phyloP scores from a whole-genome alignment of 306 rosid species.

The Lathyrus oleraceus region DNA sequence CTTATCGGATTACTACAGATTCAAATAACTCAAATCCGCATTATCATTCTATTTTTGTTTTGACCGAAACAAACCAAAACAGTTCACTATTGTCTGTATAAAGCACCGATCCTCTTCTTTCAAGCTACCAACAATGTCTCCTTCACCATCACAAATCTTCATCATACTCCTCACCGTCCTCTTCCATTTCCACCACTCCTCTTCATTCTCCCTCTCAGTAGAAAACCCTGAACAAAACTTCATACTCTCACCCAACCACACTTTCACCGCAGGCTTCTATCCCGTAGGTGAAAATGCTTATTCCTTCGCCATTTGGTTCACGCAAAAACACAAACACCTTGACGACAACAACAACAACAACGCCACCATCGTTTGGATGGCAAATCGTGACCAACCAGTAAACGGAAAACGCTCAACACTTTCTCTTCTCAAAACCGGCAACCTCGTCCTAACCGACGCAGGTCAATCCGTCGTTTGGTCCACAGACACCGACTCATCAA shows the following conservation, averaged over 20 bases:
- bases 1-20: too few species aligned
- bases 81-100: not conserved
- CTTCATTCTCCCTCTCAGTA: conserved; percentile 8
- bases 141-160: not conserved
- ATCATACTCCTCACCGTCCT: not conserved
- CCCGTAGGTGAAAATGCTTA: conserved; percentile 9
- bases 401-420: conserved; percentile 24
- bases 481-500: not conserved
- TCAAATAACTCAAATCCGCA: too few species aligned
- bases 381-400: conserved; percentile 18
- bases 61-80: not conserved
- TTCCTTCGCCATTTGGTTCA: conserved; percentile 14
- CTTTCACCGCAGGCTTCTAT: conserved; percentile 19
- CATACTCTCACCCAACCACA: not conserved
- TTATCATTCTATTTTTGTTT: too few species aligned
- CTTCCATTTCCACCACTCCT: not conserved
- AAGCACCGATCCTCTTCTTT: not conserved
- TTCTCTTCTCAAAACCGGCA: not conserved
- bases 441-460: conserved; percentile 9
- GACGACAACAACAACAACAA: not conserved
- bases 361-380: conserved; percentile 28
- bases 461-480: not conserved
- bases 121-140: not conserved
- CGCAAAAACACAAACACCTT: conserved; percentile 1
- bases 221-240: not conserved